Evolutionary conservation across 495 filamentous ascomycete species (phyloP).

Genomic region (Talaromyces wortmannii): DNA sequence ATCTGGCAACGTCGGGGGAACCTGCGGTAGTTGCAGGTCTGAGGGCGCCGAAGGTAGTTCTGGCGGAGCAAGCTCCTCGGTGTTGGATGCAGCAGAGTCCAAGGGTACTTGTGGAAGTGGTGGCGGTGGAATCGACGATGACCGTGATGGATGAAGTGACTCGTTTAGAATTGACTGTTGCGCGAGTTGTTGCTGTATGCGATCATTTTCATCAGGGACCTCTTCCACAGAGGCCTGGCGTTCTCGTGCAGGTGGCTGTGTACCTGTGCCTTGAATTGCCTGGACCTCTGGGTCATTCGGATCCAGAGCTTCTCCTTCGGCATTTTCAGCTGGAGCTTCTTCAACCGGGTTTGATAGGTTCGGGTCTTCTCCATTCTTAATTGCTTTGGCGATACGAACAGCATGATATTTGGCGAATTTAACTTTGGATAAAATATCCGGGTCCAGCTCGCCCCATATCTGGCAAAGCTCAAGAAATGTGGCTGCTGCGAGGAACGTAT

Average conservation of each 20-base stretch:
- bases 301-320: constrained; percentile 42
- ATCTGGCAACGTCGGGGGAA: constrained; percentile 30
- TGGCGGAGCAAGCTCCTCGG: constrained; percentile 15
- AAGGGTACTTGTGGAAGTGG: constrained; percentile 23
- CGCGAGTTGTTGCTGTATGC: constrained; percentile 24
- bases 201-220: constrained; percentile 39
- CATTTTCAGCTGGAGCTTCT: constrained; percentile 30
- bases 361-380: constrained; percentile 87
- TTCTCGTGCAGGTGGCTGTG: constrained; percentile 28
- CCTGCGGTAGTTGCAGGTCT: constrained; percentile 19
- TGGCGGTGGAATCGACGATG: constrained; percentile 30
- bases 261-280: constrained; percentile 31
- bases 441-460: constrained; percentile 71
- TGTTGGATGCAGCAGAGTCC: constrained; percentile 10
- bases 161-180: constrained; percentile 36
- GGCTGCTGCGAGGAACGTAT: constrained; percentile 85
- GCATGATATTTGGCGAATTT: constrained; percentile 97
- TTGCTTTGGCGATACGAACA: constrained; percentile 78
- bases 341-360: constrained; percentile 79
- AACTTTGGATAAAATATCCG: constrained; percentile 77
- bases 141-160: constrained; percentile 44
- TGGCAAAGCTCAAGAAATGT: constrained; percentile 85
- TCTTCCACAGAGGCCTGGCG: constrained; percentile 54
- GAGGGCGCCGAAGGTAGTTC: constrained; percentile 35
- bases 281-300: constrained; percentile 58